A percentile compares a stretch with the other conserved stretches of the same genome.
phyloP scores from a whole-genome alignment of 2,329 filamentous ascomycete species.

The Colletotrichum noveboracense region DNA sequence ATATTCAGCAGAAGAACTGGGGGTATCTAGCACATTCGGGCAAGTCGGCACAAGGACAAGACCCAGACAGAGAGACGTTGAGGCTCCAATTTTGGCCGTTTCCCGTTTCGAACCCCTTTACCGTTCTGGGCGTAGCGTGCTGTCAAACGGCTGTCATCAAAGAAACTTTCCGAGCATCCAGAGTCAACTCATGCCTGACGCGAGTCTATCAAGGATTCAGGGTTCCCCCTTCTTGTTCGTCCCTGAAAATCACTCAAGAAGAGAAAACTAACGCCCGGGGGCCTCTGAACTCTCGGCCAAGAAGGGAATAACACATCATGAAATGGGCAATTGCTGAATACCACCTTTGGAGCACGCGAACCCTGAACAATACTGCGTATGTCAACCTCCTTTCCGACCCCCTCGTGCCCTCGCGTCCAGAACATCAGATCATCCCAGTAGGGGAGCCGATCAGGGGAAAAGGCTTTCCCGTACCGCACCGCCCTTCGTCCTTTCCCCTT shows the following conservation, averaged over 20 bases:
- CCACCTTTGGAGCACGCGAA: background rate
- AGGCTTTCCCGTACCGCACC: background rate
- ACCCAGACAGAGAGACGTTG: background rate
- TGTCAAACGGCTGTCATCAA: constrained; percentile 5
- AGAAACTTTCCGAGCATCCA: background rate
- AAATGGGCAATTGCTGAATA: background rate
- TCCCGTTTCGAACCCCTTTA: background rate
- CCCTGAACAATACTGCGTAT: background rate
- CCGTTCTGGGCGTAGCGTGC: constrained; percentile 3
- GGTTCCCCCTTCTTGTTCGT: background rate
- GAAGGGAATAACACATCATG: background rate
- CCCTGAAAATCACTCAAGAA: background rate
- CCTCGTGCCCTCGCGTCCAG: background rate
- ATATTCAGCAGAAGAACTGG: background rate
- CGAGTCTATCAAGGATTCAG: background rate
- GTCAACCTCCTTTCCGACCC: background rate
- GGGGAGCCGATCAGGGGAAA: background rate
- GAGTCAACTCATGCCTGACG: background rate
- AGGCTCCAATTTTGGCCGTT: constrained; percentile 1
- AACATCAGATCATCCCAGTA: background rate
- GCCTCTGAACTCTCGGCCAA: background rate
- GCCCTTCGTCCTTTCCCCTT: background rate
- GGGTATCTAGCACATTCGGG: background rate
- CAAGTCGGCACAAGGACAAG: background rate
- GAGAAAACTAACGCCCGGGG: background rate